These are phyloP conservation scores for Xerophyta viscosa DNA, from an alignment of 106 monocot genomes.

Conservation along the genomic window DNA sequence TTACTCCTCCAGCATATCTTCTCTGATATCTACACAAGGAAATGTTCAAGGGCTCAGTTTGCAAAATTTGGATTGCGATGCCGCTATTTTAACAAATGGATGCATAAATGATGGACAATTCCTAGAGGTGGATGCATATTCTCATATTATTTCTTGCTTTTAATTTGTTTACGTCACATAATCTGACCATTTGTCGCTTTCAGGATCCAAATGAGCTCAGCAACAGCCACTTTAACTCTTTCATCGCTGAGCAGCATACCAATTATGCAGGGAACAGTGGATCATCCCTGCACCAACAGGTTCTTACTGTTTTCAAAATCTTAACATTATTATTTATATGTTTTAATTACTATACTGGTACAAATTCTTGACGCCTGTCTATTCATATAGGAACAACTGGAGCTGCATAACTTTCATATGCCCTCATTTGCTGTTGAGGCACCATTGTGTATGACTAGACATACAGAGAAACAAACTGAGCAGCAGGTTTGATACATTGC, in stretches of 20 bases:
- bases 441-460: constrained; percentile 1
- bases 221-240: constrained; percentile 9
- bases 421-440: constrained; percentile 8
- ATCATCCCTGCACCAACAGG: constrained; percentile 15
- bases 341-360: too few relatives aligned
- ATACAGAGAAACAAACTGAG: neutral
- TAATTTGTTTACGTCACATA: neutral
- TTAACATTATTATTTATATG: too few relatives aligned
- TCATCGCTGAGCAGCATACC: constrained; percentile 10
- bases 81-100: neutral
- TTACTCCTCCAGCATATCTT: constrained; percentile 14
- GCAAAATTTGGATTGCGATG: constrained; percentile 19
- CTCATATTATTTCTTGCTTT: neutral
- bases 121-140: constrained; percentile 16
- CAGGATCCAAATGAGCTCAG: constrained; percentile 27
- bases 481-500: too few relatives aligned
- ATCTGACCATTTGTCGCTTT: constrained; percentile 1
- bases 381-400: constrained; percentile 10
- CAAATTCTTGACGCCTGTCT: neutral
- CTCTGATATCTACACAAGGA: constrained; percentile 10
- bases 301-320: neutral
- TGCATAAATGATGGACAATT: constrained; percentile 7
- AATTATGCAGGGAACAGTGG: neutral
- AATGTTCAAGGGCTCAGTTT: constrained; percentile 19
- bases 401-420: constrained; percentile 4